Percentiles rank a stretch among this genome's conserved stretches.
phyloP scores from a whole-genome alignment of 2,329 filamentous ascomycete genomes.

The Stagonosporopsis cucurbitacearum region DNA sequence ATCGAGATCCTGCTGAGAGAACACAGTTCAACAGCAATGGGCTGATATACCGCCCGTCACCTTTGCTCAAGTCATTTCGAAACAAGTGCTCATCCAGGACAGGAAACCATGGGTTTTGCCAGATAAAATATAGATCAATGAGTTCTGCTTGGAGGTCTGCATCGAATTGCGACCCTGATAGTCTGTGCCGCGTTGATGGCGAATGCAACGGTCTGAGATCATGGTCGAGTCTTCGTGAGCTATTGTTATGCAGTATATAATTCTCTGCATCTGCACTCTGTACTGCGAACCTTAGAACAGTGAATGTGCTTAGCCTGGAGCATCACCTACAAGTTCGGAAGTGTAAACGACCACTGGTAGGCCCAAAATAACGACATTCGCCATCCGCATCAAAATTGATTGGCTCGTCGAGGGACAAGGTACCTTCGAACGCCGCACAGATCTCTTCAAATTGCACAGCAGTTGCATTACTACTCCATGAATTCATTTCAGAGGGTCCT shows the following conservation, averaged over 20 bases:
- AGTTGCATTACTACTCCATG: not conserved
- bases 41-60: not conserved
- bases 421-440: conserved; percentile 32
- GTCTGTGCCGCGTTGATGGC: not conserved
- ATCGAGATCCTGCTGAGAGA: conserved; percentile 4
- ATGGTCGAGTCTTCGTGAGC: not conserved
- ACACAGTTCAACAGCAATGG: not conserved
- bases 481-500: not conserved
- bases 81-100: conserved; percentile 48
- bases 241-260: not conserved
- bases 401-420: conserved; percentile 46
- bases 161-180: not conserved
- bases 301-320: not conserved
- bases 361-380: conserved; percentile 48
- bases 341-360: conserved; percentile 46
- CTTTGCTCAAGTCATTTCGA: conserved; percentile 30
- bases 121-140: conserved; percentile 48
- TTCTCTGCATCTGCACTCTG: not conserved
- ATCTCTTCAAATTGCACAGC: conserved; percentile 9
- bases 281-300: not conserved
- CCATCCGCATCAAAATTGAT: conserved; percentile 46
- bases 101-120: conserved; percentile 50
- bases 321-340: conserved; percentile 27
- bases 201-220: not conserved
- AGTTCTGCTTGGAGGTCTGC: conserved; percentile 38